These are phyloP conservation scores for Lecanicillium sp. DNA, from an alignment of 2,329 filamentous ascomycete genomes.

Conservation along the genomic window DNA sequence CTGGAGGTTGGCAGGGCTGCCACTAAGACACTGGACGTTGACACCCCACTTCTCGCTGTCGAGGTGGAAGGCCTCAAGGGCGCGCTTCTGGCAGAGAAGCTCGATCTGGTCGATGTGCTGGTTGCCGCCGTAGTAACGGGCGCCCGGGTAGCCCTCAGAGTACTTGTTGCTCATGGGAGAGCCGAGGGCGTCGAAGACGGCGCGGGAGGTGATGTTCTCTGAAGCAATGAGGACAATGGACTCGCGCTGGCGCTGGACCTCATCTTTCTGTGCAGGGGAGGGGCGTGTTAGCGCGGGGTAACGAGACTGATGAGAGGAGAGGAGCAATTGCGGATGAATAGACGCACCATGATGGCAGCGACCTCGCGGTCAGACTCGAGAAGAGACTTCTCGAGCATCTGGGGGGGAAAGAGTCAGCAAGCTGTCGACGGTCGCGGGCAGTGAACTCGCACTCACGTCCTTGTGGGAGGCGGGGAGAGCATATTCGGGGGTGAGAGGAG, in stretches of 20 bases:
- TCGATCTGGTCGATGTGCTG: conserved; percentile 98
- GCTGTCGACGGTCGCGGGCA: conserved; percentile 12
- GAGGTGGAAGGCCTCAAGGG: conserved; percentile 83
- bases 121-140: conserved; percentile 98
- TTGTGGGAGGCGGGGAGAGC: conserved; percentile 50
- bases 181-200: conserved; percentile 95
- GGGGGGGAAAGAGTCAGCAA: conserved; percentile 22
- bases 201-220: conserved; percentile 97
- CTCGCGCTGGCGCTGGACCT: conserved; percentile 95
- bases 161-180: conserved; percentile 98
- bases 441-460: conserved; percentile 35
- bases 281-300: conserved; percentile 25
- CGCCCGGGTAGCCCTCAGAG: conserved; percentile 96
- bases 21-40: conserved; percentile 92
- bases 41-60: conserved; percentile 92
- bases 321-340: conserved; percentile 1
- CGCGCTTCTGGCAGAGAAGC: conserved; percentile 88
- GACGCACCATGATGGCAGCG: conserved; percentile 85
- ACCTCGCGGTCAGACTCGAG: conserved; percentile 90
- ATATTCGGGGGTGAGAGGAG: conserved; percentile 39
- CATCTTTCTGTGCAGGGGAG: conserved; percentile 59
- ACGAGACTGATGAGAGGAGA: neutral
- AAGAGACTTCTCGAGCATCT: conserved; percentile 96
- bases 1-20: conserved; percentile 93
- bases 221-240: conserved; percentile 98